phyloP scores from a whole-genome alignment of 495 filamentous ascomycete genomes.

The Physcia stellaris region DNA sequence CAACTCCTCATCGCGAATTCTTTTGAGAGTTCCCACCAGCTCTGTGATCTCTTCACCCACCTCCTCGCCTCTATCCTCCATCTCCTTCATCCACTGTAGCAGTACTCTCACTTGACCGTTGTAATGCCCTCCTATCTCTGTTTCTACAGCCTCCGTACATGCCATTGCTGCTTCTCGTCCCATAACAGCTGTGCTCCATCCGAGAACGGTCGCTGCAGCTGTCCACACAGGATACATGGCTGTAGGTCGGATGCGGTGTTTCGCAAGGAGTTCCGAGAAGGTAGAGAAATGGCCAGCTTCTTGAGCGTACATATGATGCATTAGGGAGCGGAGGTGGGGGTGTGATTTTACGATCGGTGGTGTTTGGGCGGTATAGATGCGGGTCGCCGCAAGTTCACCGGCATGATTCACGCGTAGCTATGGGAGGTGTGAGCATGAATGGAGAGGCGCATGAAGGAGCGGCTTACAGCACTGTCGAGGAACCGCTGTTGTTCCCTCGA shows the following conservation, averaged over 20 bases:
- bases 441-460: constrained; percentile 3
- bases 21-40: constrained; percentile 57
- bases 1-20: constrained; percentile 89
- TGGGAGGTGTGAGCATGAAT: constrained; percentile 4
- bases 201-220: constrained; percentile 67
- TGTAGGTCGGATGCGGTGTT: constrained; percentile 85
- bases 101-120: constrained; percentile 78
- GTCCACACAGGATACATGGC: constrained; percentile 89
- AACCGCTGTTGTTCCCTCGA: constrained; percentile 57
- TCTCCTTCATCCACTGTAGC: constrained; percentile 62
- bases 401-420: constrained; percentile 78
- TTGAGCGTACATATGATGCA: constrained; percentile 98
- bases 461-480: constrained; percentile 57
- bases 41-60: constrained; percentile 65
- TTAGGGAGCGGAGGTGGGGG: constrained; percentile 74
- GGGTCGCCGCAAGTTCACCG: constrained; percentile 72
- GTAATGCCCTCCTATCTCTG: constrained; percentile 93
- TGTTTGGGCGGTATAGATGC: constrained; percentile 74
- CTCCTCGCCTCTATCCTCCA: constrained; percentile 51
- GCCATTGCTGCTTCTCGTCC: constrained; percentile 95
- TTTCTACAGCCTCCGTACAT: constrained; percentile 96
- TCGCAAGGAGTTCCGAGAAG: constrained; percentile 74
- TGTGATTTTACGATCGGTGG: constrained; percentile 61
- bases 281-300: constrained; percentile 74
- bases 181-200: constrained; percentile 81